A percentile compares a stretch with the other conserved stretches of the same genome.
phyloP scores from a whole-genome alignment of 768 basidiomycete species.

The Pleurotus tuber-regium region DNA sequence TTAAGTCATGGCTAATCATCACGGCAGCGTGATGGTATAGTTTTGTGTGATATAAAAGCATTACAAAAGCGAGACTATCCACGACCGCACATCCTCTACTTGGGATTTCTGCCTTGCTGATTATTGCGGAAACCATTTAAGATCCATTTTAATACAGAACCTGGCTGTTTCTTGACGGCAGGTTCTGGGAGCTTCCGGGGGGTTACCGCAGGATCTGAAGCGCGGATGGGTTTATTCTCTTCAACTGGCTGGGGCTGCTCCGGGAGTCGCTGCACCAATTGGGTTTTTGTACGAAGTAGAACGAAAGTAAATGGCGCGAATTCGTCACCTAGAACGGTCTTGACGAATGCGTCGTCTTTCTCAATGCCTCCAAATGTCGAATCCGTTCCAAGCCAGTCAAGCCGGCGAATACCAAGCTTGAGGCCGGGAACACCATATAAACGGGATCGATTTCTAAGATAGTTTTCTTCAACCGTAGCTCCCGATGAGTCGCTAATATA shows the following conservation, averaged over 20 bases:
- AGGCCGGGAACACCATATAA: background rate
- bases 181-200: background rate
- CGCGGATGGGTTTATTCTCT: too few relatives aligned
- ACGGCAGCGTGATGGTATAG: too few relatives aligned
- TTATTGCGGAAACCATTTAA: too few relatives aligned
- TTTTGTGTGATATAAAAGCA: too few relatives aligned
- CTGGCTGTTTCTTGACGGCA: background rate
- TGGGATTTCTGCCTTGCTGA: too few relatives aligned
- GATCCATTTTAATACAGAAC: too few relatives aligned
- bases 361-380: constrained; percentile 1
- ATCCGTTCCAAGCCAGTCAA: background rate
- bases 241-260: background rate
- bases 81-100: too few relatives aligned
- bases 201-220: too few relatives aligned
- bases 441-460: background rate
- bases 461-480: background rate
- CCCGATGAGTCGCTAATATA: background rate
- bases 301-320: constrained; percentile 1
- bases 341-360: background rate
- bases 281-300: background rate
- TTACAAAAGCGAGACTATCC: too few relatives aligned
- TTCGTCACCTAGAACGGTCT: background rate
- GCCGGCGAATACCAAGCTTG: background rate
- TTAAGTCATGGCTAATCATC: too few relatives aligned
- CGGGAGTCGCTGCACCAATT: background rate